Conservation (phyloP, 139 green algal species). For the Mesotaenium endlicherianum region DNA sequence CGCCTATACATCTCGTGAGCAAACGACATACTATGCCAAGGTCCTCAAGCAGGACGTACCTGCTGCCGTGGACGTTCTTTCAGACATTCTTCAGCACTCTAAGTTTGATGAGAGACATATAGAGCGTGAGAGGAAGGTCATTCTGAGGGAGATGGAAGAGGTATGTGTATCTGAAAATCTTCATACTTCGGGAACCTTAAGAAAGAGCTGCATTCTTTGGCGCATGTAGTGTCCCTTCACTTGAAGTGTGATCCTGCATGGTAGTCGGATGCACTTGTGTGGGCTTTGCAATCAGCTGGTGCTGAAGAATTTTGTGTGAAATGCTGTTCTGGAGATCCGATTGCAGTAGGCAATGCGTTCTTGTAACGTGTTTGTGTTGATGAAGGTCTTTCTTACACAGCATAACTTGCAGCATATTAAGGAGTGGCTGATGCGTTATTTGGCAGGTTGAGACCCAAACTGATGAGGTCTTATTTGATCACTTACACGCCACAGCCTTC, state of each 20-base stretch:
- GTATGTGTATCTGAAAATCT: conserved; percentile 43
- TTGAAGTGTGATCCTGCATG: too few relatives aligned
- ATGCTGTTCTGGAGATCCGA: too few relatives aligned
- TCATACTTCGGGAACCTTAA: neutral
- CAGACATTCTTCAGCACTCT: conserved; percentile 95
- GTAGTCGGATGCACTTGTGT: too few relatives aligned
- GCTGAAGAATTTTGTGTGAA: too few relatives aligned
- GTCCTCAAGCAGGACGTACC: conserved; percentile 78
- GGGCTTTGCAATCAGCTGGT: too few relatives aligned
- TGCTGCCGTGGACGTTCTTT: conserved; percentile 89
- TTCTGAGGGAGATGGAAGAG: conserved; percentile 97
- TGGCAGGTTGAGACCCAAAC: conserved; percentile 71
- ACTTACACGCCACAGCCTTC: conserved; percentile 98
- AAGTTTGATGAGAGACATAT: conserved; percentile 82
- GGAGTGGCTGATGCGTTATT: too few relatives aligned
- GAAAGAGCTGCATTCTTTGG: neutral
- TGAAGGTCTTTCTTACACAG: too few relatives aligned
- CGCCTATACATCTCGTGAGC: conserved; percentile 95
- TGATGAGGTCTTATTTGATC: conserved; percentile 94
- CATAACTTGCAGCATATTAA: too few relatives aligned
- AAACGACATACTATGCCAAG: conserved; percentile 95
- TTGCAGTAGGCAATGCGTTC: too few relatives aligned
- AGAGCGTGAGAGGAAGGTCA: conserved; percentile 89
- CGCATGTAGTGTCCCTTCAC: too few relatives aligned
- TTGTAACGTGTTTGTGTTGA: too few relatives aligned